These are phyloP conservation scores for Colletotrichum horii DNA, from an alignment of 2,329 filamentous ascomycete genomes.

Conservation along the genomic window DNA sequence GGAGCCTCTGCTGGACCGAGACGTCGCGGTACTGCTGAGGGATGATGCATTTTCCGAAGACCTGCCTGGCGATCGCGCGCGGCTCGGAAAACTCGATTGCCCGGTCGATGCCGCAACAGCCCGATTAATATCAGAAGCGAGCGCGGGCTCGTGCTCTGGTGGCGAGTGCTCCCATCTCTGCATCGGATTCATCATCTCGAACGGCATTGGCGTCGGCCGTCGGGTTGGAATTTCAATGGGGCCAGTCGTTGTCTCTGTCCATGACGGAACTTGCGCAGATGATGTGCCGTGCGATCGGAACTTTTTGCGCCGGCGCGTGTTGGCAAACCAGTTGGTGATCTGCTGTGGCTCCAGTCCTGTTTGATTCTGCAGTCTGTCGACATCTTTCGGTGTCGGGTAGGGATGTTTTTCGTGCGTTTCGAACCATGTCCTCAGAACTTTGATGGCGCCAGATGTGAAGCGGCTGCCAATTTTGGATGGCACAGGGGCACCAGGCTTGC, in stretches of 20 bases:
- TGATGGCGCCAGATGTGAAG: slow-evolving; percentile 30
- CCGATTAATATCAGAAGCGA: slow-evolving; percentile 25
- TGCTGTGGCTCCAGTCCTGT: slow-evolving; percentile 68
- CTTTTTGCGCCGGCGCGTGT: slow-evolving; percentile 69
- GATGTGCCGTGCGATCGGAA: slow-evolving; percentile 51
- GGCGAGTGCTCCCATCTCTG: slow-evolving; percentile 25
- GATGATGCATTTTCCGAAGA: slow-evolving; percentile 24
- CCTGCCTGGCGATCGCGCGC: slow-evolving; percentile 26
- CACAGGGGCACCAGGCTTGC: background rate
- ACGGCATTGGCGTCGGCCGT: slow-evolving; percentile 39
- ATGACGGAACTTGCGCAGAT: slow-evolving; percentile 55
- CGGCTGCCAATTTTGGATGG: background rate
- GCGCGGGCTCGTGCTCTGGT: slow-evolving; percentile 27
- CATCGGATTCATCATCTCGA: slow-evolving; percentile 20
- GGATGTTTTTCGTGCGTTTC: slow-evolving; percentile 65
- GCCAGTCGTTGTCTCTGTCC: slow-evolving; percentile 27
- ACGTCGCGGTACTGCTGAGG: slow-evolving; percentile 12
- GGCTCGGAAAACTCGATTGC: background rate
- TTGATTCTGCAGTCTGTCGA: slow-evolving; percentile 59
- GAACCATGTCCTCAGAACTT: slow-evolving; percentile 68
- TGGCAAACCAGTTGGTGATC: slow-evolving; percentile 75
- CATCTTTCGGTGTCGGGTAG: slow-evolving; percentile 70
- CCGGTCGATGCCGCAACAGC: slow-evolving; percentile 22
- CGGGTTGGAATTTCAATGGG: slow-evolving; percentile 62
- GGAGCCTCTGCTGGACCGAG: slow-evolving; percentile 11